A percentile compares a stretch with the other conserved stretches of the same genome.
These are phyloP conservation scores for Xylariaceae sp. DNA, from an alignment of 2,329 filamentous ascomycete species.

Conservation along the genomic window DNA sequence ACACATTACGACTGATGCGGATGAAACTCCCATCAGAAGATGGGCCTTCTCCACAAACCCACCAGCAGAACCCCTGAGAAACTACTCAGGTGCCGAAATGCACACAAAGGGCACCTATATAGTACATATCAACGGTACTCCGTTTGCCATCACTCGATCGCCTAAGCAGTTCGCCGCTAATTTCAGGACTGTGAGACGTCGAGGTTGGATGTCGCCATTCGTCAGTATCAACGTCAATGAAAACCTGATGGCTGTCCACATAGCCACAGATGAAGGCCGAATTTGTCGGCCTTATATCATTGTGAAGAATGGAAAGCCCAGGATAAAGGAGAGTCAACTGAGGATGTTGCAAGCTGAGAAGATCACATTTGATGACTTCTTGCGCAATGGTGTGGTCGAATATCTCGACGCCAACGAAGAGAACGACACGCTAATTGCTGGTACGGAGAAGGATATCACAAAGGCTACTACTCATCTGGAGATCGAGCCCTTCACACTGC, in stretches of 20 bases:
- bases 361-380: conserved; percentile 88
- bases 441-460: conserved; percentile 80
- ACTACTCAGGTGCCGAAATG: conserved; percentile 72
- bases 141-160: conserved; percentile 77
- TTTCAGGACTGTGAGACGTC: conserved; percentile 81
- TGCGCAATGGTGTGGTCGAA: conserved; percentile 84
- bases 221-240: conserved; percentile 92
- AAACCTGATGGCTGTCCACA: conserved; percentile 85
- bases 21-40: conserved; percentile 82
- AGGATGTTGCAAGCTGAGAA: conserved; percentile 76
- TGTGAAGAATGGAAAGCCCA: conserved; percentile 80
- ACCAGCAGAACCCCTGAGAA: conserved; percentile 70
- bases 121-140: conserved; percentile 93
- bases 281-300: conserved; percentile 96
- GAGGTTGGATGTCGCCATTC: conserved; percentile 90
- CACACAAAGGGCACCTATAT: conserved; percentile 80
- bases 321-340: conserved; percentile 72
- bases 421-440: conserved; percentile 88
- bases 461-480: conserved; percentile 87
- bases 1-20: conserved; percentile 94
- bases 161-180: conserved; percentile 81
- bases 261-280: conserved; percentile 93
- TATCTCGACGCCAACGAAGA: conserved; percentile 98
- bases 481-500: conserved; percentile 95
- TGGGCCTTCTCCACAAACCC: conserved; percentile 83